Evolutionary conservation across 2,329 filamentous ascomycete species (phyloP).

Genomic region (Trichophyton rubrum): DNA sequence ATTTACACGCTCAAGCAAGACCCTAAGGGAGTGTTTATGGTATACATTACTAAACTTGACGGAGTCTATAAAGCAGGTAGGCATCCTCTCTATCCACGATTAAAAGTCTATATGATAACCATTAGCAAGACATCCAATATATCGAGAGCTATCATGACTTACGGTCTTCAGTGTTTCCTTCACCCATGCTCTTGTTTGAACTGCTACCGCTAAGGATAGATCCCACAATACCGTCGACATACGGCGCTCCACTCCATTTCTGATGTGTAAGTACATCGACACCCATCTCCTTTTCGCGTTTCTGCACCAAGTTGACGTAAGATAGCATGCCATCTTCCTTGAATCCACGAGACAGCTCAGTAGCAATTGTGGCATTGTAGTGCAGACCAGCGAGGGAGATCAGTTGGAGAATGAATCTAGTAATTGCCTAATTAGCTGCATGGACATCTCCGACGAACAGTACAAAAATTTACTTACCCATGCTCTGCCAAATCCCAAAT

Average conservation of each 20-base stretch:
- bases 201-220: constrained; percentile 85
- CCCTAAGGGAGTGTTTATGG: background rate
- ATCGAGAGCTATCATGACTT: background rate
- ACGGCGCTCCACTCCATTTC: constrained; percentile 58
- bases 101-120: background rate
- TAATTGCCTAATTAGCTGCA: background rate
- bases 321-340: constrained; percentile 91
- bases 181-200: constrained; percentile 84
- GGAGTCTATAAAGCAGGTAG: background rate
- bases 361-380: constrained; percentile 49
- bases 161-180: constrained; percentile 70
- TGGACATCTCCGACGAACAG: background rate
- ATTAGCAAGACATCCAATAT: background rate
- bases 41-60: background rate
- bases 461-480: constrained; percentile 52
- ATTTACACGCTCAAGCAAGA: background rate
- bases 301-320: constrained; percentile 89
- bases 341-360: constrained; percentile 69
- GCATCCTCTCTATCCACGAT: background rate
- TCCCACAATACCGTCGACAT: constrained; percentile 82
- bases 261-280: constrained; percentile 93
- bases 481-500: constrained; percentile 93
- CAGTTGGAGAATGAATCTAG: constrained; percentile 49
- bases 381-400: constrained; percentile 55
- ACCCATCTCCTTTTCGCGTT: constrained; percentile 75